Evolutionary conservation across 495 filamentous ascomycete species (phyloP).

Genomic region (Penicillium verhagenii): DNA sequence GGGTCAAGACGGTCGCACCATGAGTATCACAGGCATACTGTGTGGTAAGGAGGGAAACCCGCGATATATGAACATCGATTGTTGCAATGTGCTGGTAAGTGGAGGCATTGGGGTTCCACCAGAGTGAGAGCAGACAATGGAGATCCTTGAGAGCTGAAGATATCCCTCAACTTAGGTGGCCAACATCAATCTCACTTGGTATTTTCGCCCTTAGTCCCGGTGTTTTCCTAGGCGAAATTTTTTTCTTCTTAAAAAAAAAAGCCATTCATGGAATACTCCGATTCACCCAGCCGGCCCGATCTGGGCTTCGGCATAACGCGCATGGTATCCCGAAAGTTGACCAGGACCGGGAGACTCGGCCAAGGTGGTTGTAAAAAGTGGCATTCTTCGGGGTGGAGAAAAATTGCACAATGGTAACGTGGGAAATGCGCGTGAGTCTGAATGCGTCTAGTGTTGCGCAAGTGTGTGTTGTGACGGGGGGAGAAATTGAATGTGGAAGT

Average conservation of each 20-base stretch:
- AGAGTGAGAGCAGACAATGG: neutral
- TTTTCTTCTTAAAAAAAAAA: too few relatives aligned
- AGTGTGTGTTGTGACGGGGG: neutral
- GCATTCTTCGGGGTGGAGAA: neutral
- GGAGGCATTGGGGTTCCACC: neutral
- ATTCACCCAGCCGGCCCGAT: slow-evolving; percentile 27
- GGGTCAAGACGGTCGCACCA: neutral
- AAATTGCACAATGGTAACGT: neutral
- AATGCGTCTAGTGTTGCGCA: neutral
- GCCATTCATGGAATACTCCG: slow-evolving; percentile 28
- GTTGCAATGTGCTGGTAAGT: neutral
- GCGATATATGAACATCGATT: neutral
- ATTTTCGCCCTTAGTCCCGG: slow-evolving; percentile 45
- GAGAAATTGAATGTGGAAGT: neutral
- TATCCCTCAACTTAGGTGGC: slow-evolving; percentile 24
- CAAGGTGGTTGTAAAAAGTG: neutral
- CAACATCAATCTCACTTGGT: slow-evolving; percentile 39
- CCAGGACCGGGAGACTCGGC: neutral
- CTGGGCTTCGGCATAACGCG: slow-evolving; percentile 38
- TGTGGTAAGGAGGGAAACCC: neutral
- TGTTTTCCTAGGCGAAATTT: slow-evolving; percentile 33
- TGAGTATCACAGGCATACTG: neutral
- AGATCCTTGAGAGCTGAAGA: neutral
- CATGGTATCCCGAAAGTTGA: slow-evolving; percentile 29
- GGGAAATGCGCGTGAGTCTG: neutral